These are phyloP conservation scores for Eucalyptus polyanthemos DNA, from an alignment of 345 rosid genomes.

Conservation along the genomic window DNA sequence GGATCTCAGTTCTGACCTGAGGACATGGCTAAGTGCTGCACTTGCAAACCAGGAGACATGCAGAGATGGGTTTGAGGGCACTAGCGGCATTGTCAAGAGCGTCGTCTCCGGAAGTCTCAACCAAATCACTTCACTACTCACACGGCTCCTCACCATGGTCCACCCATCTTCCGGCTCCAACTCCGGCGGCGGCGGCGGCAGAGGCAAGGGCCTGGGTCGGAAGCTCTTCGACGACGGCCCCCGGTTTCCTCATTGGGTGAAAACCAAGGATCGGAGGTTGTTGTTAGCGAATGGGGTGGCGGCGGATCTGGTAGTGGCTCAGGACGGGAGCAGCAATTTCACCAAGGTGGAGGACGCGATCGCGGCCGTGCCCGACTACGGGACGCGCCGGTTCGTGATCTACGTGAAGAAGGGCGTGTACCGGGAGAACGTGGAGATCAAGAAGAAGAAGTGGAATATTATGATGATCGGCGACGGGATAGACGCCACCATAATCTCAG, in stretches of 20 bases:
- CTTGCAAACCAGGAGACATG: constrained; percentile 74
- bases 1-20: constrained; percentile 51
- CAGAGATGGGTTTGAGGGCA: constrained; percentile 64
- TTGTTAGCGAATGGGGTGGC: constrained; percentile 16
- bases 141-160: constrained; percentile 40
- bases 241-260: constrained; percentile 55
- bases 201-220: background rate
- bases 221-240: background rate
- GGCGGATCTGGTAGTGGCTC: constrained; percentile 51
- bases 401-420: constrained; percentile 61
- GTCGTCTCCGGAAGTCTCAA: constrained; percentile 37
- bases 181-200: background rate
- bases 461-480: constrained; percentile 79
- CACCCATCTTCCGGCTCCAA: constrained; percentile 14
- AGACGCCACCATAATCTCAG: constrained; percentile 46
- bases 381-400: constrained; percentile 35
- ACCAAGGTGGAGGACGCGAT: constrained; percentile 52
- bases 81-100: constrained; percentile 32
- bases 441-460: constrained; percentile 72
- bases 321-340: constrained; percentile 70
- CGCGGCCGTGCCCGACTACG: constrained; percentile 48
- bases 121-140: constrained; percentile 34
- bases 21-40: constrained; percentile 78
- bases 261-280: constrained; percentile 38
- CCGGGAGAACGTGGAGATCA: constrained; percentile 65